Evolutionary conservation across 75 land plant species (phyloP).

Genomic region (Chamaecyparis obtusa): DNA sequence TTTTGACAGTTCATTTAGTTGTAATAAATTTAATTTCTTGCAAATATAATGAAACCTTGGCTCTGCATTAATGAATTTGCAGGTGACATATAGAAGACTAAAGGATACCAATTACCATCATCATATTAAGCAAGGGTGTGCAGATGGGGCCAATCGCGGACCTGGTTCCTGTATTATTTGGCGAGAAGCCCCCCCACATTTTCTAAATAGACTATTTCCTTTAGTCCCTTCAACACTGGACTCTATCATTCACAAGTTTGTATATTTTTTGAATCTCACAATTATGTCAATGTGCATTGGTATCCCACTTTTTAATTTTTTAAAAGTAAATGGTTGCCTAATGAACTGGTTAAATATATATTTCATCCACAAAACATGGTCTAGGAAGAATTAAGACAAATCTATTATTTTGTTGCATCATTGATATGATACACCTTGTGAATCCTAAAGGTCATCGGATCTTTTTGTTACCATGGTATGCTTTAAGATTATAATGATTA

Average conservation of each 20-base stretch:
- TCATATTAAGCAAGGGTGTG: constrained; percentile 79
- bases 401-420: background rate
- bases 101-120: constrained; percentile 85
- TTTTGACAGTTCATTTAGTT: background rate
- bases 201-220: constrained; percentile 44
- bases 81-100: constrained; percentile 91
- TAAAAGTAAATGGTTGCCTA: background rate
- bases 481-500: background rate
- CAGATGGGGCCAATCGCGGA: constrained; percentile 85
- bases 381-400: background rate
- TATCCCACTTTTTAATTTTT: background rate
- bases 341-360: background rate
- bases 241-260: constrained; percentile 92
- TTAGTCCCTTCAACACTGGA: constrained; percentile 62
- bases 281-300: background rate
- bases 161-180: constrained; percentile 83
- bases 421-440: background rate
- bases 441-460: background rate
- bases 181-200: constrained; percentile 60
- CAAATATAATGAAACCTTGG: background rate
- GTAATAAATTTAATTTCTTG: background rate
- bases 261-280: background rate
- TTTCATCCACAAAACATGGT: background rate
- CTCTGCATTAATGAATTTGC: constrained; percentile 1
- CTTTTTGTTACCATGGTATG: background rate